Evolutionary conservation across 306 rosid species (phyloP).

Genomic region (Glycine tomentella): DNA sequence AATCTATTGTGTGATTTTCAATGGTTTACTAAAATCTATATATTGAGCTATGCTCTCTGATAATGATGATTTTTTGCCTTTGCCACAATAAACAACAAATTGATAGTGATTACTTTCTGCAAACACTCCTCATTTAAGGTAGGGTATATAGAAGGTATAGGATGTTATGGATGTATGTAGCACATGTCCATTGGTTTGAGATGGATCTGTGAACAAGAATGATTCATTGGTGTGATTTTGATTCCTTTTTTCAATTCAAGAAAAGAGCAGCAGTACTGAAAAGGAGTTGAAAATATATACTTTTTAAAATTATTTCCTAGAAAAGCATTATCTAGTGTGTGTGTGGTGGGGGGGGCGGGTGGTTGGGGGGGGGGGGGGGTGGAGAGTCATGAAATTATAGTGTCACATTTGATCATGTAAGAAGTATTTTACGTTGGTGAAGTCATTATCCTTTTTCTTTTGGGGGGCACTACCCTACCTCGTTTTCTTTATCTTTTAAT

Average conservation of each 20-base stretch:
- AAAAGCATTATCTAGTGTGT: constrained; percentile 20
- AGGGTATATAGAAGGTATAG: neutral
- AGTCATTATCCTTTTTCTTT: constrained; percentile 44
- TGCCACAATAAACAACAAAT: neutral
- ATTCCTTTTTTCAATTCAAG: constrained; percentile 31
- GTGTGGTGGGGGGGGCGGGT: too few relatives aligned
- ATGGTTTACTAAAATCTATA: constrained; percentile 31
- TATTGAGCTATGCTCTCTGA: constrained; percentile 32
- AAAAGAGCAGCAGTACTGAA: constrained; percentile 9
- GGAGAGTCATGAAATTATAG: constrained; percentile 38
- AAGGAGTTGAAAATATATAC: neutral
- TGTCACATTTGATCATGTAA: constrained; percentile 33
- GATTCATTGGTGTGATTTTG: neutral
- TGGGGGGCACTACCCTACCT: constrained; percentile 45
- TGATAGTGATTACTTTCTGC: constrained; percentile 22
- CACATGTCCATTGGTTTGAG: constrained; percentile 7
- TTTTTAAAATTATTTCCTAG: constrained; percentile 11
- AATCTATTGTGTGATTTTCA: constrained; percentile 39
- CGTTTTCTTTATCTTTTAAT: constrained; percentile 24
- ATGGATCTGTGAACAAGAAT: neutral
- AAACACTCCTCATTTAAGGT: constrained; percentile 10
- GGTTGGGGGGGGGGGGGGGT: too few relatives aligned
- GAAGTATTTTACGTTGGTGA: constrained; percentile 23
- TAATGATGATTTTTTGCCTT: constrained; percentile 32
- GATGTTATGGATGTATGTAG: neutral